A percentile compares a stretch with the other conserved stretches of the same genome.
Conservation (phyloP, 305 asterid genomes). For the Salvia sclarea region DNA sequence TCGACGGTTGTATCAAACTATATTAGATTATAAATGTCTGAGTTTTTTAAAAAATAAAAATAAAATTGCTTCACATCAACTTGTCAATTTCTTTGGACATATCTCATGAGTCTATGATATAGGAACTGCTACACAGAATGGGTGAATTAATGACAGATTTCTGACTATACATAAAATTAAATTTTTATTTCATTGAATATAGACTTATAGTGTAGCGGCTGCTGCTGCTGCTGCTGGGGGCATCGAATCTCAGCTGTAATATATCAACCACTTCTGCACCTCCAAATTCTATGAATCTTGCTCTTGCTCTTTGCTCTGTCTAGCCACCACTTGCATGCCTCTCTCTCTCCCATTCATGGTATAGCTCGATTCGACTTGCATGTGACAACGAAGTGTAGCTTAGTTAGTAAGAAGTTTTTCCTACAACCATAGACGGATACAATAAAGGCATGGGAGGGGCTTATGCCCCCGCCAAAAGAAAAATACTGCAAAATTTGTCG, state of each 20-base stretch:
- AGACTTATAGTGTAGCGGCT: constrained; percentile 7
- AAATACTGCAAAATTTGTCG: no score
- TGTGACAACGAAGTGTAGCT: no score
- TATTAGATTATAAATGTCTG: background rate
- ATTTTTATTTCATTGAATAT: background rate
- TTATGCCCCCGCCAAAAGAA: no score
- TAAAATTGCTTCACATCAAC: no score
- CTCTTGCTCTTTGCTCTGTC: no score
- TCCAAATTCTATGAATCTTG: constrained; percentile 27
- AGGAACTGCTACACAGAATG: background rate
- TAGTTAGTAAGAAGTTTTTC: no score
- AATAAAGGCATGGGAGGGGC: no score
- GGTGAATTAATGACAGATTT: background rate
- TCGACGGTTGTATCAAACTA: background rate
- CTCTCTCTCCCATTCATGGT: no score
- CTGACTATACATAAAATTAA: background rate
- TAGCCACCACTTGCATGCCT: no score
- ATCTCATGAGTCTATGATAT: background rate
- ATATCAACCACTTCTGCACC: constrained; percentile 5
- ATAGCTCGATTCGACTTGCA: no score
- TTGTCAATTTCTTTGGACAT: background rate
- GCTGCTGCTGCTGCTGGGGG: no score
- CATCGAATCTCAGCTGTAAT: background rate
- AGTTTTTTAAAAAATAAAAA: background rate
- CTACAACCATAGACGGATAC: no score